Conservation (phyloP, 371 early-diverging fungal species). For the Rhizopus sp. region DNA sequence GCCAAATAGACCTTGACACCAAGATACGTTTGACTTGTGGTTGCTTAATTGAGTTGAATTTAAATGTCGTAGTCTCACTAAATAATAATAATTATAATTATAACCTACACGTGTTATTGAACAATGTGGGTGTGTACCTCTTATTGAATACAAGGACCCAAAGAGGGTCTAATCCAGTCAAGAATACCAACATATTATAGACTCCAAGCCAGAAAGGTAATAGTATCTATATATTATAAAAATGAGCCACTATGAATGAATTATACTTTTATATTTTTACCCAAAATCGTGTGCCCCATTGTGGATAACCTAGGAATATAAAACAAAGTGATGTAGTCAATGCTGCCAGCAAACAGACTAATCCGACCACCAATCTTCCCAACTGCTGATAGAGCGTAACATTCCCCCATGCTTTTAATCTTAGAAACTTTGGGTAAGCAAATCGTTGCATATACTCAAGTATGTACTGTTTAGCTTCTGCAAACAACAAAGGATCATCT, state of each 20-base stretch:
- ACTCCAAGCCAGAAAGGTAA: constrained; percentile 51
- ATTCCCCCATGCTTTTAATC: constrained; percentile 62
- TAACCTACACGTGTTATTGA: background rate
- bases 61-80: constrained; percentile 54
- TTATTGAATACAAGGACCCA: constrained; percentile 49
- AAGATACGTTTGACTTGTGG: constrained; percentile 44
- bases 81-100: background rate
- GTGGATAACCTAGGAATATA: constrained; percentile 60
- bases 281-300: constrained; percentile 55
- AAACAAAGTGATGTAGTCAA: constrained; percentile 54
- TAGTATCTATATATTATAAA: constrained; percentile 20
- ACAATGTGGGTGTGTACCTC: constrained; percentile 31
- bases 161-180: constrained; percentile 51
- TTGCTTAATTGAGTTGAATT: constrained; percentile 46
- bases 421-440: constrained; percentile 62
- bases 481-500: constrained; percentile 57
- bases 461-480: constrained; percentile 61
- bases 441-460: constrained; percentile 59
- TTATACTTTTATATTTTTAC: constrained; percentile 30
- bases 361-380: constrained; percentile 53
- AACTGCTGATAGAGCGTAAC: constrained; percentile 56
- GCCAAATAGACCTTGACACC: constrained; percentile 44
- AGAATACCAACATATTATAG: constrained; percentile 37
- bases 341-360: constrained; percentile 56
- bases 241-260: background rate